These are phyloP conservation scores for Pythium rhizo-oryzae DNA, from an alignment of 352 stramenopile species.

Conservation along the genomic window DNA sequence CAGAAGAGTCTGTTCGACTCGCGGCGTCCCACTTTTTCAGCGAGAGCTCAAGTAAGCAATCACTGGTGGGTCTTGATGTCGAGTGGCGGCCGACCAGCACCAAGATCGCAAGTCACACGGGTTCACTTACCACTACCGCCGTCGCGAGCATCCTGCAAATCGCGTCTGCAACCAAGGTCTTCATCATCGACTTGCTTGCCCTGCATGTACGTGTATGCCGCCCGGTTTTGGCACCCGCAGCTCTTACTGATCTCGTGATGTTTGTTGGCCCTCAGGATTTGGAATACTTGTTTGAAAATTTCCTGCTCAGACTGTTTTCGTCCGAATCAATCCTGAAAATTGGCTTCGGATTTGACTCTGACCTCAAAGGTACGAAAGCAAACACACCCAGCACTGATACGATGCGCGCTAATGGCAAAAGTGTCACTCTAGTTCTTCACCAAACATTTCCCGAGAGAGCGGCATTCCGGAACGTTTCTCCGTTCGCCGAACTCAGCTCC, in stretches of 20 bases:
- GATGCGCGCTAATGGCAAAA: not conserved
- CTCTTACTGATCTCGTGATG: not conserved
- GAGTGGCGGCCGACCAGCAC: conserved; percentile 59
- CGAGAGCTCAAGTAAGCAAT: conserved; percentile 2
- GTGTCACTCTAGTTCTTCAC: conserved; percentile 43
- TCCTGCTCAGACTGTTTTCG: conserved; percentile 43
- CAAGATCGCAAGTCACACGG: conserved; percentile 32
- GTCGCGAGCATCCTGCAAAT: conserved; percentile 72
- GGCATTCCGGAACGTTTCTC: conserved; percentile 37
- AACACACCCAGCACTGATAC: not conserved
- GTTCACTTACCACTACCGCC: conserved; percentile 27
- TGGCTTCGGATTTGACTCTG: conserved; percentile 69
- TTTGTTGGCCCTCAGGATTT: conserved; percentile 29
- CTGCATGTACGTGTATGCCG: conserved; percentile 48
- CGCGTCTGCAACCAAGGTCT: conserved; percentile 42
- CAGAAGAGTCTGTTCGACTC: conserved; percentile 26
- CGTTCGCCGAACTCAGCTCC: conserved; percentile 58
- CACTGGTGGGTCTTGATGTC: conserved; percentile 59
- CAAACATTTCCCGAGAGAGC: conserved; percentile 66
- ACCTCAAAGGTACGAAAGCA: conserved; percentile 54
- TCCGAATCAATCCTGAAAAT: conserved; percentile 49
- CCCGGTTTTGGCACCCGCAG: not conserved
- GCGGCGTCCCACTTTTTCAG: conserved; percentile 31
- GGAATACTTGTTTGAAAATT: conserved; percentile 48
- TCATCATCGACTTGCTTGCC: conserved; percentile 59